Conservation (phyloP, 495 filamentous ascomycete species). For the Penicillium coprophilum region DNA sequence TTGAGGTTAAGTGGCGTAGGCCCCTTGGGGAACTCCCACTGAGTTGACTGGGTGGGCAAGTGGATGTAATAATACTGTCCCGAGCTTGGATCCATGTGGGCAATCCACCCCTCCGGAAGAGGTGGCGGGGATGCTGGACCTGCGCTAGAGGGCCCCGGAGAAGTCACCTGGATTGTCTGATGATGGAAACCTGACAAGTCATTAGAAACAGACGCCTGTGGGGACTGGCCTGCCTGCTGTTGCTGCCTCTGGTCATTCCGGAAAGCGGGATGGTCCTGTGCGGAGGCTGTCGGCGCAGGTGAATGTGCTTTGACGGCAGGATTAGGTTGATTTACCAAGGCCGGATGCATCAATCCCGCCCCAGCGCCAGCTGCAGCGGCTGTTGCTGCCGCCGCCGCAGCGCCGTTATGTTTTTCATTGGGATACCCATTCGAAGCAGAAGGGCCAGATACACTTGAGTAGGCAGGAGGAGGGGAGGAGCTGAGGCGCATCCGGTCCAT, state of each 20-base stretch:
- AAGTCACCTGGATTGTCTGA: conserved; percentile 26
- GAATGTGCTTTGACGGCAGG: conserved; percentile 29
- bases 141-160: conserved; percentile 55
- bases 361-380: conserved; percentile 23
- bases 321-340: conserved; percentile 28
- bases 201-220: conserved; percentile 38
- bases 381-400: conserved; percentile 24
- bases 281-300: conserved; percentile 40
- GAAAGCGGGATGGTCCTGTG: conserved; percentile 78
- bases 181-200: conserved; percentile 36
- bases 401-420: conserved; percentile 65
- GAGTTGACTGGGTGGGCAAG: conserved; percentile 89
- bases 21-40: conserved; percentile 97
- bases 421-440: conserved; percentile 63
- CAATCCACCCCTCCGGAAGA: conserved; percentile 96
- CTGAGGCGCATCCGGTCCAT: conserved; percentile 83
- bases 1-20: conserved; percentile 81
- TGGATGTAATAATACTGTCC: conserved; percentile 99
- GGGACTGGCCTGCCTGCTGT: conserved; percentile 43
- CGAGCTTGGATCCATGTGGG: conserved; percentile 89
- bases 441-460: conserved; percentile 70
- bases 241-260: conserved; percentile 67
- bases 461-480: conserved; percentile 86
- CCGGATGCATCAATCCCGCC: conserved; percentile 29
- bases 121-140: conserved; percentile 83